These are phyloP conservation scores for Neospora caninum DNA, from an alignment of 169 alveolate genomes.

Conservation along the genomic window DNA sequence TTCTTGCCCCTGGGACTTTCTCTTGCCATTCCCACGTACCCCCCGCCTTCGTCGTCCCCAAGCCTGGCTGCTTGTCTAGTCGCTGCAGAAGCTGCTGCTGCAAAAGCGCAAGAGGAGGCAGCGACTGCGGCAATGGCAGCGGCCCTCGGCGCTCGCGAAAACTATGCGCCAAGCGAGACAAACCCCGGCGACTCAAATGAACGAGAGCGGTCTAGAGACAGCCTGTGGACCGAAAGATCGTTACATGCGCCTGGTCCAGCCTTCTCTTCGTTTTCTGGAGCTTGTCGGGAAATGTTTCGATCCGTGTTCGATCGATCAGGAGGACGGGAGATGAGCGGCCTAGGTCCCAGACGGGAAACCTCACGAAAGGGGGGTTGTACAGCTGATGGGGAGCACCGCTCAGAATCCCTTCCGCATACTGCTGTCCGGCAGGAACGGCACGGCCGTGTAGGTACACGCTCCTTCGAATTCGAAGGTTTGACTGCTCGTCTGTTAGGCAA, in stretches of 20 bases:
- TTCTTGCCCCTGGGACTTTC: not conserved
- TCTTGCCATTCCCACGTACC: not conserved
- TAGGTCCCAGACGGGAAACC: no score
- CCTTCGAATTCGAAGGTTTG: no score
- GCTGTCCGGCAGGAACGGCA: no score
- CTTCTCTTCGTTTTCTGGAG: not conserved
- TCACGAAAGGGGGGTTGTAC: no score
- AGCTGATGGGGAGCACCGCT: no score
- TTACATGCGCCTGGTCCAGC: no score
- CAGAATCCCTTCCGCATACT: no score
- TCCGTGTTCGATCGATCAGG: not conserved
- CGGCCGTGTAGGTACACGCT: no score
- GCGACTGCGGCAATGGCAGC: not conserved
- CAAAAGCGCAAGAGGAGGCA: not conserved
- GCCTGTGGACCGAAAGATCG: no score
- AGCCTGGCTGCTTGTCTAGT: constrained; percentile 4
- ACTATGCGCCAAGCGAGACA: not conserved
- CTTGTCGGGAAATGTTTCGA: not conserved
- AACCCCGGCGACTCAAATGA: not conserved
- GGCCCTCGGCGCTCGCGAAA: not conserved
- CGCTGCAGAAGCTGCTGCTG: not conserved
- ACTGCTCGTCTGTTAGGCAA: no score
- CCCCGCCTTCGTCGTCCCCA: constrained; percentile 33
- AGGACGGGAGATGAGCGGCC: no score
- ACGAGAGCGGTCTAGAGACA: not conserved